Conservation (phyloP, 1,284 basidiomycete genomes). For the Apiotrichum domesticum region DNA sequence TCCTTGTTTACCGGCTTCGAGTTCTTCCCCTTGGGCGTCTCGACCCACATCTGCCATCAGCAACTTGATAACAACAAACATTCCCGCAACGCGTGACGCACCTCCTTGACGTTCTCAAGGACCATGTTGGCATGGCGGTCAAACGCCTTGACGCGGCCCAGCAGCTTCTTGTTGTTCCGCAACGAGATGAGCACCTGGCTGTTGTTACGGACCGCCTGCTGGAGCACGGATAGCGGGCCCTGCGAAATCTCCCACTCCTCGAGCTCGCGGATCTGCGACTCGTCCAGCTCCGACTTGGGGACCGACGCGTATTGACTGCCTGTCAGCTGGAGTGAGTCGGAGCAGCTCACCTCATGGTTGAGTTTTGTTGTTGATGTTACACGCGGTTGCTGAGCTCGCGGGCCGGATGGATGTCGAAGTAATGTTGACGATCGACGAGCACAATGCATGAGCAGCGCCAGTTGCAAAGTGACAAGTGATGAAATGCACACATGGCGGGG, state of each 20-base stretch:
- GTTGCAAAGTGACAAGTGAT: too few species aligned
- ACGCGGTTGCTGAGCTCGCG: too few species aligned
- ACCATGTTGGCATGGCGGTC: slow-evolving; percentile 99
- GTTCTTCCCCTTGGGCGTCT: slow-evolving; percentile 94
- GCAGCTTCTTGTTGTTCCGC: slow-evolving; percentile 96
- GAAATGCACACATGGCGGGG: too few species aligned
- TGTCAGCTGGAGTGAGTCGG: not conserved
- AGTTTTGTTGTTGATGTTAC: not conserved
- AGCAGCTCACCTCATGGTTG: slow-evolving; percentile 6
- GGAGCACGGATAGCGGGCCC: slow-evolving; percentile 93
- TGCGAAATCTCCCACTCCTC: slow-evolving; percentile 97
- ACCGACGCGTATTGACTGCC: slow-evolving; percentile 93
- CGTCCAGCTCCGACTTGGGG: slow-evolving; percentile 95
- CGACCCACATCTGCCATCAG: slow-evolving; percentile 86
- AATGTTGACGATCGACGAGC: too few species aligned
- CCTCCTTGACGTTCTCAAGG: slow-evolving; percentile 95
- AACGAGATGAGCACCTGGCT: slow-evolving; percentile 95
- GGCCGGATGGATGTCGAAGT: too few species aligned
- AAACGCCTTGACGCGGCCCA: slow-evolving; percentile 97
- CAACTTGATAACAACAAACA: not conserved
- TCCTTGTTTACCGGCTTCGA: slow-evolving; percentile 99
- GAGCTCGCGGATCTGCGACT: slow-evolving; percentile 87
- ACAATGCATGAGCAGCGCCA: too few species aligned
- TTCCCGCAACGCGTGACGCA: slow-evolving; percentile 24
- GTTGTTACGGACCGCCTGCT: slow-evolving; percentile 96